Percentiles rank a stretch among this genome's conserved stretches.
These are phyloP conservation scores for Trichoderma atroviride DNA, from an alignment of 2,329 filamentous ascomycete genomes.

Conservation along the genomic window DNA sequence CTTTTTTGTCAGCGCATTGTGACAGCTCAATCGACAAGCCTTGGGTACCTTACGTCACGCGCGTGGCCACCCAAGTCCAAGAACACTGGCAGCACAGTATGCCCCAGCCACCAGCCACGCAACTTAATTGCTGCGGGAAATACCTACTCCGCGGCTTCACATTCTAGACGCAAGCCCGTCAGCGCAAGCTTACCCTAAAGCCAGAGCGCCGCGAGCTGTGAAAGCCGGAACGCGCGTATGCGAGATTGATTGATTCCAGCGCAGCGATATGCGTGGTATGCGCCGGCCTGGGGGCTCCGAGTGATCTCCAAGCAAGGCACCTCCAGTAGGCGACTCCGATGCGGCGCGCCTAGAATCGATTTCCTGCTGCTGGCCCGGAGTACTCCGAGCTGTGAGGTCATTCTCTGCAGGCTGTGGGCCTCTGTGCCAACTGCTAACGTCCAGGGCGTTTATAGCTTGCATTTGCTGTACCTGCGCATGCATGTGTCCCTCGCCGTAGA, in stretches of 20 bases:
- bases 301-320: neutral
- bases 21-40: constrained; percentile 1
- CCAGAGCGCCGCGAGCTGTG: neutral
- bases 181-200: constrained; percentile 19
- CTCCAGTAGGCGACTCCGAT: neutral
- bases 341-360: neutral
- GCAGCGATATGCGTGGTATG: neutral
- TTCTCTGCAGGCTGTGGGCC: constrained; percentile 11
- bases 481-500: neutral
- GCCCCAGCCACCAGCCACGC: constrained; percentile 18
- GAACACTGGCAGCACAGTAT: neutral
- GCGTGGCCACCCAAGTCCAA: neutral
- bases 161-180: constrained; percentile 17
- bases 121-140: constrained; percentile 25
- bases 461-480: neutral
- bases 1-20: constrained; percentile 19
- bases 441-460: constrained; percentile 3
- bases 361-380: constrained; percentile 5
- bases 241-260: neutral
- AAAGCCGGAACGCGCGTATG: neutral
- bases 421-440: neutral
- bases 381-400: constrained; percentile 13
- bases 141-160: neutral
- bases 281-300: neutral
- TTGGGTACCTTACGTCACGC: constrained; percentile 19